Conservation (phyloP, 768 basidiomycete species). For the Boletus huronensis region DNA sequence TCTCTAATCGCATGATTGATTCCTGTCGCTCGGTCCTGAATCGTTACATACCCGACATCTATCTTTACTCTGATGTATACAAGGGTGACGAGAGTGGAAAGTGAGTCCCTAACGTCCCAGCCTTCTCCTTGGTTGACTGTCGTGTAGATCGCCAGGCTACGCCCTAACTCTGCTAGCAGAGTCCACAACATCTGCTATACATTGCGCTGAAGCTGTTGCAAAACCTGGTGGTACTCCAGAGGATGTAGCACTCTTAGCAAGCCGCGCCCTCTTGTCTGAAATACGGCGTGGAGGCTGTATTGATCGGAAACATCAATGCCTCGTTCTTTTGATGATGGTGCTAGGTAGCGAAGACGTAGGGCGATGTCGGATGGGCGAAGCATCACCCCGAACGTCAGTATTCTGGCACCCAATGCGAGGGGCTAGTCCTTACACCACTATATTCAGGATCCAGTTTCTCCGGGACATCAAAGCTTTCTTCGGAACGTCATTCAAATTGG, state of each 20-base stretch:
- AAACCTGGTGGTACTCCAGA: slow-evolving; percentile 84
- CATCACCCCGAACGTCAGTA: slow-evolving; percentile 77
- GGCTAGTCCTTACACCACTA: slow-evolving; percentile 3
- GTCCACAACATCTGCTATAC: slow-evolving; percentile 85
- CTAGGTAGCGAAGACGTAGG: slow-evolving; percentile 98
- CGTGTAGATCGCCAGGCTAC: slow-evolving; percentile 86
- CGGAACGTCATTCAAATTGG: slow-evolving; percentile 91
- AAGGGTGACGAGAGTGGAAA: slow-evolving; percentile 97
- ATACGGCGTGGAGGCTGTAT: slow-evolving; percentile 84
- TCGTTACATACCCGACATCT: slow-evolving; percentile 96
- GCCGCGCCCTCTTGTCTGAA: slow-evolving; percentile 75
- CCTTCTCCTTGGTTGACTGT: not conserved
- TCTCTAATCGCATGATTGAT: slow-evolving; percentile 97
- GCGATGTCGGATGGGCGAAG: slow-evolving; percentile 79
- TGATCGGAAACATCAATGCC: slow-evolving; percentile 82
- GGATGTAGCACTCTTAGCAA: slow-evolving; percentile 82
- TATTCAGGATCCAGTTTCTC: slow-evolving; percentile 81
- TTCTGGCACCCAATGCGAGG: not conserved
- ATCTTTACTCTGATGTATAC: slow-evolving; percentile 97
- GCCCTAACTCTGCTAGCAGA: slow-evolving; percentile 88
- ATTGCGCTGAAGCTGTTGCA: slow-evolving; percentile 85
- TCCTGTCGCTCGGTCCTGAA: slow-evolving; percentile 89
- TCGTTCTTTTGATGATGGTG: slow-evolving; percentile 88
- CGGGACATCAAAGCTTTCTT: slow-evolving; percentile 80
- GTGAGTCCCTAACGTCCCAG: slow-evolving; percentile 44